Percentiles rank a stretch among this genome's conserved stretches.
These are phyloP conservation scores for Pythium plurisporium DNA, from an alignment of 352 stramenopile genomes.

Conservation along the genomic window DNA sequence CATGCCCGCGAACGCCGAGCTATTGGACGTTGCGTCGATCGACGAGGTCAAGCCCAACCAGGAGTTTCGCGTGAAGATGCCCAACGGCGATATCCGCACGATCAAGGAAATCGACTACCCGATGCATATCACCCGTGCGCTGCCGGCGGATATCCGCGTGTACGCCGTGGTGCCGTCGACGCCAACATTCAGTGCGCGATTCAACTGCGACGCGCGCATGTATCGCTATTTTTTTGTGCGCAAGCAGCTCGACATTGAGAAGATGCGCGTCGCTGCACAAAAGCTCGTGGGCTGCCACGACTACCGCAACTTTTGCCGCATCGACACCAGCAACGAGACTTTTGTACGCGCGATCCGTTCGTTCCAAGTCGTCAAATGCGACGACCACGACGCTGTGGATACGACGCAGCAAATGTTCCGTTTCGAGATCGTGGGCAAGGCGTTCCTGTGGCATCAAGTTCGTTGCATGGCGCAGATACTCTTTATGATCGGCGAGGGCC, in stretches of 20 bases:
- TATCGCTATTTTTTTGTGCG: slow-evolving; percentile 98
- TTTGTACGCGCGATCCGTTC: slow-evolving; percentile 87
- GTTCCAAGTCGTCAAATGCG: slow-evolving; percentile 79
- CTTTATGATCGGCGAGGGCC: slow-evolving; percentile 92
- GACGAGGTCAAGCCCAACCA: slow-evolving; percentile 60
- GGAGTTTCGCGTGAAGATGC: slow-evolving; percentile 58
- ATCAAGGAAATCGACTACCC: slow-evolving; percentile 94
- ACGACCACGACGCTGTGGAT: slow-evolving; percentile 33
- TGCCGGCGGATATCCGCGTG: slow-evolving; percentile 88
- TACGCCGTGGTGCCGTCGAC: slow-evolving; percentile 83
- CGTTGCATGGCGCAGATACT: slow-evolving; percentile 97
- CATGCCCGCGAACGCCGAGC: slow-evolving; percentile 50
- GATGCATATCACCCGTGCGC: slow-evolving; percentile 94
- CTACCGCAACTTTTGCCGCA: slow-evolving; percentile 99
- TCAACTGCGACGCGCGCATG: slow-evolving; percentile 89
- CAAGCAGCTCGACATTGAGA: slow-evolving; percentile 58
- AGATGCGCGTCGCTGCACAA: slow-evolving; percentile 87
- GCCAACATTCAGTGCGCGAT: slow-evolving; percentile 93
- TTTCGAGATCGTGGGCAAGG: slow-evolving; percentile 86
- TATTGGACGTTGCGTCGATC: slow-evolving; percentile 60
- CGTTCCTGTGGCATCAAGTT: slow-evolving; percentile 99
- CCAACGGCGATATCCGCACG: slow-evolving; percentile 56
- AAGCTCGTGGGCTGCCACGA: slow-evolving; percentile 94
- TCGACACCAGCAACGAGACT: slow-evolving; percentile 96
- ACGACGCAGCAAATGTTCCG: slow-evolving; percentile 59